Base-by-base conservation (phyloP, 208 protist species). In the Trypanosomatidae sp. region DNA sequence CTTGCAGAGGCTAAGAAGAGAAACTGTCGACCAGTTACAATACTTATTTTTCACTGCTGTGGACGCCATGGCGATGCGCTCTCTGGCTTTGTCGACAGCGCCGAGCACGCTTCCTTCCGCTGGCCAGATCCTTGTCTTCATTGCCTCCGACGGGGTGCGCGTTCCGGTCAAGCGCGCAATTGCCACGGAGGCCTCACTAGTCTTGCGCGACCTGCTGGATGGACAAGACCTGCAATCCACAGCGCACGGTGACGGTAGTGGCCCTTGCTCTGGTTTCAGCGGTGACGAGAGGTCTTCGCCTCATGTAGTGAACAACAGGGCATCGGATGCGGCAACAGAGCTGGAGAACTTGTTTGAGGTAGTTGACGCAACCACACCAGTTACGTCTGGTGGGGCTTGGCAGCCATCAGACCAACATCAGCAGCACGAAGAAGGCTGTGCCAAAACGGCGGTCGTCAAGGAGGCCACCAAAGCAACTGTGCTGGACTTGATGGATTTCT, bases 201-300 rank as follows among this genome's bases (percentile, higher is more conserved):
- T 95, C 22, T 71, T 95, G 52, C 85, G 91, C 39, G 91, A 95
- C 64, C 64, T 95, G 25, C 80, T 95, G 5, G 91, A 95, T 59
- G 85, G 86, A 12, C 73, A 83, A 62, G 88, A 91, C 36, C 53
- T 80, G 28, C 30, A 62, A 39, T 59, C 53, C 36, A 64, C 47
- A 7, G n/a, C 55, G 5, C 47, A 46, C n/a, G 53, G 50, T 28
- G 65, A 79, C 46, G 58, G 41, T 30, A 67, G 53, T 28, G 70
- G 30, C 36, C 55, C 17, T 47, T 55, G 49, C 3, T 22, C 46
- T 36, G 49, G 39, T 17, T 62, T 73, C 39, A 3, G 43, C 36
- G 53, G 65, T 8, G 66, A 49, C 3, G 66, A 59, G 17, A 49
- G 33, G 19, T 30, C 33, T 0, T 65, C 60, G 9, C 39, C 71